Percentiles rank a stretch among this genome's conserved stretches.
Conservation (phyloP, 257 asterid genomes). For the Nemophila menziesii region DNA sequence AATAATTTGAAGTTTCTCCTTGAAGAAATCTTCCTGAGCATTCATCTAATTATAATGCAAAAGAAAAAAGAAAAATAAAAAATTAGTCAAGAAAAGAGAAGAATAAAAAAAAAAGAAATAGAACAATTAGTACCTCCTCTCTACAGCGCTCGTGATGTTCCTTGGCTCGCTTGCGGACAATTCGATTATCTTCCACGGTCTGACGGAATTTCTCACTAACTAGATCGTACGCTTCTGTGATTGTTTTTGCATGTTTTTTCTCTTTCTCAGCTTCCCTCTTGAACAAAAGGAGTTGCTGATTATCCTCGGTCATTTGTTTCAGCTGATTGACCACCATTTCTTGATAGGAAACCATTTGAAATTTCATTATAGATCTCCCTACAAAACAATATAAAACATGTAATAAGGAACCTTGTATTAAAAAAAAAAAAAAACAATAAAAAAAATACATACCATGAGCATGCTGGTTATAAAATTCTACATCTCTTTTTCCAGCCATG, state of each 20-base stretch:
- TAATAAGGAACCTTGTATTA: conserved; percentile 1
- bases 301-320: conserved; percentile 55
- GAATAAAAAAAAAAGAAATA: conserved; percentile 3
- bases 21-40: conserved; percentile 39
- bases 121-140: conserved; percentile 46
- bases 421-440: conserved; percentile 6
- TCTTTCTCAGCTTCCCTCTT: conserved; percentile 36
- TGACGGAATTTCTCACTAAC: conserved; percentile 31
- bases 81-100: background rate
- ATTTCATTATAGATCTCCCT: conserved; percentile 60
- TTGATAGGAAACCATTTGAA: conserved; percentile 37
- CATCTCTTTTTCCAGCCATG: conserved; percentile 25
- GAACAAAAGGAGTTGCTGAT: conserved; percentile 40
- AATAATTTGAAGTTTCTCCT: conserved; percentile 29
- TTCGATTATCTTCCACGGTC: conserved; percentile 30
- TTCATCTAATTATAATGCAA: conserved; percentile 45
- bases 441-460: conserved; percentile 17
- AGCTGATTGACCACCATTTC: conserved; percentile 68
- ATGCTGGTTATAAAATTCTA: conserved; percentile 24
- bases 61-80: conserved; percentile 4
- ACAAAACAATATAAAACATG: conserved; percentile 4
- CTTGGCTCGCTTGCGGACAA: conserved; percentile 32
- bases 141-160: conserved; percentile 44
- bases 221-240: conserved; percentile 21
- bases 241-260: conserved; percentile 37